Evolutionary conservation across 2,329 filamentous ascomycete species (phyloP).

Genomic region (Nemania abortiva): DNA sequence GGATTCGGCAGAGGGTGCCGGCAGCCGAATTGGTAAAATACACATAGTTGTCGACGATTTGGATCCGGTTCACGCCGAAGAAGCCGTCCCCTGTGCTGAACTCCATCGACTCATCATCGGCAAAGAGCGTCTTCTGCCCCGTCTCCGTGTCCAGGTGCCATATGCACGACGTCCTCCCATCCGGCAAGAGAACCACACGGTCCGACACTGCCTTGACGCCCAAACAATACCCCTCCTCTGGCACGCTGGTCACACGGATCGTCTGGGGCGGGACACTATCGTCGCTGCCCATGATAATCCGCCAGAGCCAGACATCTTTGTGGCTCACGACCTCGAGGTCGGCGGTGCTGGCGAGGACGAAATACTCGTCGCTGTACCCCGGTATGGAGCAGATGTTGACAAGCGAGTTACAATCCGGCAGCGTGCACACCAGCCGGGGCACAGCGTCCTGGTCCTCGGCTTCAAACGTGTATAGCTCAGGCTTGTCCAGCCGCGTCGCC

Average conservation of each 20-base stretch:
- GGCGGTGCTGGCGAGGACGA: conserved; percentile 45
- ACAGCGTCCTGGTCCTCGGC: conserved; percentile 46
- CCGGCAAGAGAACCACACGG: conserved; percentile 46
- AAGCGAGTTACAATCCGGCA: conserved; percentile 46
- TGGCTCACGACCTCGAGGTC: conserved; percentile 50
- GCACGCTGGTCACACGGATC: conserved; percentile 42
- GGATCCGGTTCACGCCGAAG: conserved; percentile 49
- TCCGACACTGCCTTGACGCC: conserved; percentile 45
- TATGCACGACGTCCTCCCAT: conserved; percentile 45
- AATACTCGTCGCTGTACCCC: conserved; percentile 47
- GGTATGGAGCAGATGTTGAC: conserved; percentile 47
- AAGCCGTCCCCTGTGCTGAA: conserved; percentile 39
- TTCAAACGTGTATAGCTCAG: conserved; percentile 49
- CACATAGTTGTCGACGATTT: conserved; percentile 43
- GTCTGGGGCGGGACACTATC: conserved; percentile 45
- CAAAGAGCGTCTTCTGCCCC: conserved; percentile 40
- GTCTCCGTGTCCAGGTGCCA: conserved; percentile 48
- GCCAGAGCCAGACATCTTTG: conserved; percentile 47
- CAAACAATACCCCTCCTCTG: conserved; percentile 42
- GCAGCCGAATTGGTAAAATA: conserved; percentile 51
- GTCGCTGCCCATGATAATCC: conserved; percentile 47
- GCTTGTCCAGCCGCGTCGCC: conserved; percentile 48
- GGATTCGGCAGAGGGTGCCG: conserved; percentile 48
- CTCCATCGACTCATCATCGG: conserved; percentile 47
- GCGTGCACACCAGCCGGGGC: conserved; percentile 46